Evolutionary conservation across 192 early-diverging fungal genomes (phyloP).

Genomic region (Podila minutissima): DNA sequence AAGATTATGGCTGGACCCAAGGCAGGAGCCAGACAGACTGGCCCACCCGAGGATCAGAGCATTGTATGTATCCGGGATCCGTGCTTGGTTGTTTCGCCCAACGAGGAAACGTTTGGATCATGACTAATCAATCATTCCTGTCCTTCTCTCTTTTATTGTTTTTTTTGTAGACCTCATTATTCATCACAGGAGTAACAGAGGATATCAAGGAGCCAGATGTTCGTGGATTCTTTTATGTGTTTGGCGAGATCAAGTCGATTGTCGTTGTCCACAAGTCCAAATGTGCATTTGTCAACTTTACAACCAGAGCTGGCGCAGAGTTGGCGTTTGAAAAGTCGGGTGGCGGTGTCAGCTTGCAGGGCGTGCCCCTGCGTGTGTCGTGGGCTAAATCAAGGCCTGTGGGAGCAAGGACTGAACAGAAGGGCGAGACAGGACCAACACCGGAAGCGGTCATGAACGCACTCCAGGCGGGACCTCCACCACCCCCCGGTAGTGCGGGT

Average conservation of each 20-base stretch:
- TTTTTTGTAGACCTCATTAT: conserved; percentile 77
- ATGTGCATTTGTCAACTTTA: conserved; percentile 94
- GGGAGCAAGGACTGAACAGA: conserved; percentile 70
- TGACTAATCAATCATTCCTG: background rate
- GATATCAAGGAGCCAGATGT: conserved; percentile 78
- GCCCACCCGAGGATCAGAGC: conserved; percentile 80
- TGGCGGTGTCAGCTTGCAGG: conserved; percentile 79
- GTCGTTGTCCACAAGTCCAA: conserved; percentile 80
- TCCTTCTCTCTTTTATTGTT: background rate
- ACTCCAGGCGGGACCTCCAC: conserved; percentile 50
- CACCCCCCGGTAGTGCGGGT: conserved; percentile 46
- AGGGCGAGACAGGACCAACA: conserved; percentile 20
- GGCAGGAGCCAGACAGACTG: conserved; percentile 60
- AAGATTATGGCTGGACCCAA: conserved; percentile 75
- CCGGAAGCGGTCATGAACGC: conserved; percentile 37
- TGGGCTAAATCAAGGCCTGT: conserved; percentile 86
- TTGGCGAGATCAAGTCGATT: conserved; percentile 92
- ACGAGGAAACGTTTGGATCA: background rate
- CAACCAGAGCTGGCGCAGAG: conserved; percentile 84
- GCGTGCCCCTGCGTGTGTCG: conserved; percentile 73
- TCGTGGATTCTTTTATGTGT: conserved; percentile 77
- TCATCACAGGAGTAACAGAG: conserved; percentile 82
- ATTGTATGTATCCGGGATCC: conserved; percentile 59
- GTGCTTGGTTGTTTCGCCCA: background rate
- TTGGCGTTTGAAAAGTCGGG: conserved; percentile 78